Evolutionary conservation across 306 rosid genomes (phyloP).

Genomic region (Lathyrus sativus): DNA sequence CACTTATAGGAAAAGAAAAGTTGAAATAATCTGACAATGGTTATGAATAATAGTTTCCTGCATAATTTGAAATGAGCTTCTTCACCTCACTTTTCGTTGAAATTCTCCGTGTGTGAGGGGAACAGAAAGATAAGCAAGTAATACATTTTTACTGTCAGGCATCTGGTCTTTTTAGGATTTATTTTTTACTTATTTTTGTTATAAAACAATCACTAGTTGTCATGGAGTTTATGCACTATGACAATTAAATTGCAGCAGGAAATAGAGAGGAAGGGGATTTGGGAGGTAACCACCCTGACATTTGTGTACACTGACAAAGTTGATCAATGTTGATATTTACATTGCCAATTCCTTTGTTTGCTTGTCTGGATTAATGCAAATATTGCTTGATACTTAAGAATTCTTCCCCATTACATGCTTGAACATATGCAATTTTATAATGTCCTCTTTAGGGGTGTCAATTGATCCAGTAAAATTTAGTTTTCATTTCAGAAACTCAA

Average conservation of each 20-base stretch:
- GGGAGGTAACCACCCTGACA: background rate
- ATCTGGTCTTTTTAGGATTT: constrained; percentile 11
- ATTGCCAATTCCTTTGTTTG: constrained; percentile 19
- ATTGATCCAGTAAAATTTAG: background rate
- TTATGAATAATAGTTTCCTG: background rate
- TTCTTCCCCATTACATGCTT: constrained; percentile 24
- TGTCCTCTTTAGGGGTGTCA: constrained; percentile 13
- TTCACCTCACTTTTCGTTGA: background rate
- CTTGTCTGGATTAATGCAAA: constrained; percentile 4
- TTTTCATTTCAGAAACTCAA: constrained; percentile 30
- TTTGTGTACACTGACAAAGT: constrained; percentile 1
- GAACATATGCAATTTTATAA: constrained; percentile 9
- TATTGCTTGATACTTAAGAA: constrained; percentile 10
- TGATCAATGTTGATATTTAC: background rate
- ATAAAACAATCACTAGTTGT: background rate
- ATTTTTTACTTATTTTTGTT: background rate
- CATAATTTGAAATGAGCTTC: background rate
- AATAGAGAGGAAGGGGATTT: background rate
- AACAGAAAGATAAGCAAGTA: background rate
- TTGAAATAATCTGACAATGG: background rate
- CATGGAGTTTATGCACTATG: background rate
- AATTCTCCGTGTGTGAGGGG: background rate
- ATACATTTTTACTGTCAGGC: background rate
- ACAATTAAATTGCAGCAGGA: constrained; percentile 1
- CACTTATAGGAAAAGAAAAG: constrained; percentile 12